Evolutionary conservation across 495 filamentous ascomycete genomes (phyloP), one percentile per base, ranked within the genome.

Genomic region (Neurospora tetraspora): DNA sequence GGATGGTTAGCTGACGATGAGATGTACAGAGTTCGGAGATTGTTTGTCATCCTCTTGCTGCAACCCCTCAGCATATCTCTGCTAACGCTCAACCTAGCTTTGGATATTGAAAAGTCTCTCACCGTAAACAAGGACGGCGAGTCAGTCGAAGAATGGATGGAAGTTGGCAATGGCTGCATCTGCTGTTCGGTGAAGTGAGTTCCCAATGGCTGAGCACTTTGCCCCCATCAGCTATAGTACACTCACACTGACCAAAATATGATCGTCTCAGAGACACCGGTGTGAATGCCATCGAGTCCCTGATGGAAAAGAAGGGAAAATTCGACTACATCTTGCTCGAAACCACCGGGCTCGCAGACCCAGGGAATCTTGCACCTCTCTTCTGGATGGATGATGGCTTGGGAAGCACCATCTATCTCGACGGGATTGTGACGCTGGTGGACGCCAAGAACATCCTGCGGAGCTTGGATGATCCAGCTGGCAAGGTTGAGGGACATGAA

Each of bases 301-400:
- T 99, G n/a, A 98, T 99, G 93, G 92, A 94, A 73, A 92, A 92
- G 74, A 93, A 93, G 71, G 96, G 96, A 47, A 88, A 90, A 42
- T 98, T 99, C 78, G 96, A 99, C 86, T 98, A 98, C 83, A 97
- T 99, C 76, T 89, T 99, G 1, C 91, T 99, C 34, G 96, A 99
- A 82, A 98, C 96, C 2, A 98, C 94, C 3, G 96, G 96, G 0
- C 87, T 99, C 11, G 96, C 96, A 14, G 96, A 99, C 80, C 96
- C 96, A 0, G 96, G 96, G 6, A 98, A 98, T 76, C 89, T 99
- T 61, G 96, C 96, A 3, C 96, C 96, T 0, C 81, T 98, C 20
- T 99, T 99, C 82, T 99, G 96, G 96, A 89, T 98, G 53, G 96
- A 99, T 76, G 94, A 97, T 69, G 96, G 94, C 14, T 85, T 99